Base-by-base conservation (phyloP, 352 stramenopile species). In the Phytophthora constricta region DNA sequence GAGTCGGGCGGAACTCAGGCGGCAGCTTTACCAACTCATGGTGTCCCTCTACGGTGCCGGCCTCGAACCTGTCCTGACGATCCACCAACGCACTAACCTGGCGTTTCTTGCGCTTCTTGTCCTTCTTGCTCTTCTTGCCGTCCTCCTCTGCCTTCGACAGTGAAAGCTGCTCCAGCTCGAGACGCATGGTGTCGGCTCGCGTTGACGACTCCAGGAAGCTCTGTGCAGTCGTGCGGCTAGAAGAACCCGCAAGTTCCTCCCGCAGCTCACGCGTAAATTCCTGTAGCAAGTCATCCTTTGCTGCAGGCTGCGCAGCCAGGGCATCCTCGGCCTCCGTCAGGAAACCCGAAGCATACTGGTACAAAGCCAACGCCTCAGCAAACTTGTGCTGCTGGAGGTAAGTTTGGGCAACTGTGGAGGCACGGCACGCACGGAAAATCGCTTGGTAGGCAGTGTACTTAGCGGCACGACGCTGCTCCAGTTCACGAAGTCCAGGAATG, bases 401-500 rank as follows among this genome's bases (percentile, higher is more conserved):
- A 17, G 83, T 77, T 59, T 91, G 85, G 2, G 84, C 85, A 31
- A 92, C 74, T 27, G 80, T 89, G 5, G 77, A 62, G 4, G 80
- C 79, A 39, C 86, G 85, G 22, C 90, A 83, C 0, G 87, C 71
- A 59, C 84, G 80, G 65, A 95, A 91, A 16, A 92, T 58, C 0
- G 79, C 74, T 50, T 89, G 74, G 60, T 93, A 91, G n/a, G 84
- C 79, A 22, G 68, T 87, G 77, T 90, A 93, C 58, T 87, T 82
- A 9, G 83, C 77, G 1, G 66, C 66, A 25, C 76, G 58, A 52
- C 84, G 74, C 55, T 76, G 62, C 43, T 92, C 82, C 34, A 78
- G 77, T 37, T 91, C 82, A 27, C 33, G 55, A 25, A 93, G 69
- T 8, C 74, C 77, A 25, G 85, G 85, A 31, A 95, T 87, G 50